Evolutionary conservation across 192 early-diverging fungal species (phyloP), one percentile per base, ranked within the genome.

Genomic region (Linnemannia exigua): DNA sequence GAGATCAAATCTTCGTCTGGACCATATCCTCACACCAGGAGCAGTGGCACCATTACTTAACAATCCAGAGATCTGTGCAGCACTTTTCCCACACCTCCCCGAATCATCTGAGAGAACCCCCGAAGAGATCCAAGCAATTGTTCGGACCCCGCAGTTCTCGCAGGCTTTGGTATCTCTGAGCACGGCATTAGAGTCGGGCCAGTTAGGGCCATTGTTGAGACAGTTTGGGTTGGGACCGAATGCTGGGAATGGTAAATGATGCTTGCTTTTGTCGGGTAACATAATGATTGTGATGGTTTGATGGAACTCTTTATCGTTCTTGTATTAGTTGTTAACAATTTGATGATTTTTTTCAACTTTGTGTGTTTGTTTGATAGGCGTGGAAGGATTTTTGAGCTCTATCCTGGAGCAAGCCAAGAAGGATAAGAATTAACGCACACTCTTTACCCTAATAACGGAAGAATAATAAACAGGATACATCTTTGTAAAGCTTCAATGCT

Each of bases 141-240:
- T 89, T 14, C 76, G 82, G n/a, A 88, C 86, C 9, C 89, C 91
- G 41, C 91, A 92, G 50, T 92, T 92, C 74, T 77, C 80, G 47
- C 87, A 90, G 83, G 88, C 91, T 14, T 72, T 92, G n/a, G 88
- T 90, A n/a, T 82, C 82, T 7, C 74, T 92, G 63, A 90, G 85
- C 48, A 76, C 81, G 17, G 91, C 91, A 25, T 68, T 92, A 17
- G 88, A 89, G 72, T 89, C 89, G 16, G 91, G 91, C 9, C 89
- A 92, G 73, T 75, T 92, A n/a, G 89, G 91, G 1, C 89, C 91
- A 16, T 63, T 92, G 1, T 67, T 90, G 80, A 82, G 84, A 48
- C 88, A 90, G 67, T 86, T 92, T 31, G 91, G 91, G 4, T 67
- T 92, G 19, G 89, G 90, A 77, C 72, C 89, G 7, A 89, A 90